Base-by-base conservation (phyloP, 306 rosid species). In the Echinosophora koreensis region DNA sequence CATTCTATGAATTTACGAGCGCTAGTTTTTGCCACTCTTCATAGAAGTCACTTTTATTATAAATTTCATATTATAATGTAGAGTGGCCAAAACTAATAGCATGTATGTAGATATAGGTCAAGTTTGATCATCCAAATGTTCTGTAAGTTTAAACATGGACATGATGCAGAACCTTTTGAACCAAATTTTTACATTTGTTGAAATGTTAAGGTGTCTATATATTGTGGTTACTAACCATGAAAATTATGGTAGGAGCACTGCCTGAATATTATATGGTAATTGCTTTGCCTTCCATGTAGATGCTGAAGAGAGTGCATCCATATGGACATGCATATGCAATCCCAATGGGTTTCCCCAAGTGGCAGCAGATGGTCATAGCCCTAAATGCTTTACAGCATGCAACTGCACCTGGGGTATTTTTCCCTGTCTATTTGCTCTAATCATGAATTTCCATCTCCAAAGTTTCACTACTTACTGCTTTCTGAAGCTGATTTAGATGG, bases 371-470 rank as follows among this genome's bases (percentile, higher is more conserved):
- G 77, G 79, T 67, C 82, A 61, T 51, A 79, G 80, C 76, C 64
- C 88, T 55, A 79, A 79, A 65, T 96, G 98, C 81, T 96, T 91
- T 75, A 75, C 86, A 4, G 88, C 90, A 69, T 96, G 99, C 89
- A 92, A 92, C 85, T 96, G 99, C 86, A 83, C 88, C 52, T 91
- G 86, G 80, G 99, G 99, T 96, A 89, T 77, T 56, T 75, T 81
- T 78, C 60, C 71, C 51, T 47, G 18, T 73, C 57, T 68, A 30
- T 62, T 69, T 65, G 46, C 82, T 41, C 69, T 18, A 49, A 32
- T 74, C 47, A 76, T 30, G 66, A 50, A 69, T 63, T 77, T 56
- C 57, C 44, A 55, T 55, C 11, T 8, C 30, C n/a, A 66, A 35
- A 42, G n/a, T 67, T 60, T 13, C 30, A 38, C 22, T 50, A 70